Evolutionary conservation across 2,329 filamentous ascomycete species (phyloP), one percentile per base, ranked within the genome.

Genomic region (Alternaria ventricosa): DNA sequence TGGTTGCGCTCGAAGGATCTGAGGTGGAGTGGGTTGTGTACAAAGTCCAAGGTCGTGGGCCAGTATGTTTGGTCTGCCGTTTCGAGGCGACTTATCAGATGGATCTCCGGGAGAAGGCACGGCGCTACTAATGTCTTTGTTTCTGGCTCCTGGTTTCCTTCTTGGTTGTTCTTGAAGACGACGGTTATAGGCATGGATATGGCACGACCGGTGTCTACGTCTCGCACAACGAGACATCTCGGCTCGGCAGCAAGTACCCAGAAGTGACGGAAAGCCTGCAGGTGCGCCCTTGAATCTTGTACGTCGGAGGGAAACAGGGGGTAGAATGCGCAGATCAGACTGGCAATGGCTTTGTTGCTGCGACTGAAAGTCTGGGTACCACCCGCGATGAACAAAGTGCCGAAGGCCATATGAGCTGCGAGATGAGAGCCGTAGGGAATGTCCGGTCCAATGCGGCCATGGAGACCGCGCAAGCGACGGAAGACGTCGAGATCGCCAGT

Each of bases 241-340:
- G 93, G 89, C 74, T 99, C 96, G 0, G 92, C 91, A 2, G 96
- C 96, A 4, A 99, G 86, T 11, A 97, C 95, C 96, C 96, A 99
- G 75, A 99, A 92, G 80, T 99, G 95, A 6, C 96, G 89, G 82
- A 99, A 96, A 4, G 96, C 96, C 82, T 99, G 96, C 6, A 99
- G 86, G 74, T 99, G 96, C 11, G 93, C 94, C 68, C 92, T 91
- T 76, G 98, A 98, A 81, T 99, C 96, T 73, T 97, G 91, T 2
- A 98, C 92, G 28, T 89, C 91, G 10, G 88, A 91, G 0, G 96
- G 96, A 77, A 97, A 97, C 20, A 97, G 86, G 0, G 96, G 96
- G 75, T 99, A 99, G 79, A 99, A 97, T 1, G 96, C 91, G 46
- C 96, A 90, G 8, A 99, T 87, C 7, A 99, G 85, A 12, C 93